These are phyloP conservation scores for Cladorrhinum samala DNA, from an alignment of 495 filamentous ascomycete species.

Conservation along the genomic window DNA sequence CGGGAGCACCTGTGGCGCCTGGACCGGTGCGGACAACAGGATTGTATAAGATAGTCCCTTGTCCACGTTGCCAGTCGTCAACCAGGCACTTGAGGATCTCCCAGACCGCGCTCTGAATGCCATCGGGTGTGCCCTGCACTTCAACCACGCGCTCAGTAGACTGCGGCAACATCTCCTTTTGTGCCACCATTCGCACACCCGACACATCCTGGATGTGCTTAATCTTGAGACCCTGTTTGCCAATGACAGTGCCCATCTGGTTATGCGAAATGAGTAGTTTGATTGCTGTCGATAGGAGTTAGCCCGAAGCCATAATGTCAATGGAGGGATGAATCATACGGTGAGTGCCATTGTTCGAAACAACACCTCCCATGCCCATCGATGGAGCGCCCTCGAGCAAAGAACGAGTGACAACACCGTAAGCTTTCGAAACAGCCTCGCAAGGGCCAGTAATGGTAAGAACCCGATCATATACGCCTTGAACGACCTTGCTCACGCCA, in stretches of 20 bases:
- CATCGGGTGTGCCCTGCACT: conserved; percentile 85
- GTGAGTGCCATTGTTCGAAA: conserved; percentile 81
- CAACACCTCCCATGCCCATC: conserved; percentile 88
- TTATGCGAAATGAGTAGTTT: conserved; percentile 98
- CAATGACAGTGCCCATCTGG: conserved; percentile 99
- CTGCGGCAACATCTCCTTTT: conserved; percentile 99
- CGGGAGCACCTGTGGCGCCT: conserved; percentile 45
- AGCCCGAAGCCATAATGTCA: conserved; percentile 11
- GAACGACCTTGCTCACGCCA: conserved; percentile 97
- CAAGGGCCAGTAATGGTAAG: conserved; percentile 87
- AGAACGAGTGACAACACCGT: conserved; percentile 85
- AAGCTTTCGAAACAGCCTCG: conserved; percentile 81
- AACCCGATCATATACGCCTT: conserved; percentile 93
- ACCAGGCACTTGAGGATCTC: conserved; percentile 98
- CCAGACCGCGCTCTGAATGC: conserved; percentile 93
- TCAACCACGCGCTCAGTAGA: conserved; percentile 99
- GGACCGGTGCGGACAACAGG: conserved; percentile 76
- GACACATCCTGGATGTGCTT: conserved; percentile 98
- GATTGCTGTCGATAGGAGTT: conserved; percentile 56
- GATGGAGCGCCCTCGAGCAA: conserved; percentile 87
- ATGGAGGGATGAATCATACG: conserved; percentile 54
- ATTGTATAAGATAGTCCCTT: conserved; percentile 94
- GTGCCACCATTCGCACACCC: conserved; percentile 95
- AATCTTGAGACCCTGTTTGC: conserved; percentile 92
- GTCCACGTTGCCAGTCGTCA: conserved; percentile 94